Base-by-base conservation (phyloP, 1,139 yeast genomes). In the Saccharomyces hybrid region DNA sequence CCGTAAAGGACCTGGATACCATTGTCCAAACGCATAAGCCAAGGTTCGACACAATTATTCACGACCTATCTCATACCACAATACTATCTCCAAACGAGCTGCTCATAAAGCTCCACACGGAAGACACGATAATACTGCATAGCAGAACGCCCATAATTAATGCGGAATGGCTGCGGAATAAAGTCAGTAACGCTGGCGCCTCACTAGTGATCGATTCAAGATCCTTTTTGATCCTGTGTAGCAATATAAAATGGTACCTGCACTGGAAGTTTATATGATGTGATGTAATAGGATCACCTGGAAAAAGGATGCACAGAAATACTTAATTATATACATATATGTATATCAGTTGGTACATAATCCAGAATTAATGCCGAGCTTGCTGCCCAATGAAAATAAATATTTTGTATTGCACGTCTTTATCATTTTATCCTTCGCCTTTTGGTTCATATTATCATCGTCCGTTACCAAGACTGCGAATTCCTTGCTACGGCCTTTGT, bases 361-460 rank as follows among this genome's bases (percentile, higher is more conserved):
- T 14, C 50, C 50, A 29, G 26, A 34, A 27, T 51, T 41, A 25
- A 38, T 47, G 5, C 53, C 53, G 1, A 51, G 32, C 9, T 51
- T 63, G 34, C 61, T 64, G 53, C 69, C 65, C n/a, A 67, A 54
- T 11, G 71, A 62, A 51, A 69, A 69, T 51, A 69, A 61, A 49
- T 68, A 68, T 47, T 68, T 62, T 6, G 71, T 68, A 48, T 68
- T 16, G 16, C 16, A 16, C 16, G 16, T 16, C 16, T 16, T 16
- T 16, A 16, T 16, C 16, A 16, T 16, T 16, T 16, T 16, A 16
- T 16, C 16, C 2, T 16, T 16, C 16, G 16, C 16, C 16, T 16
- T 16, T 16, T 16, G 16, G 16, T 16, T 16, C 16, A 16, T 16
- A 16, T 16, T 16, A 16, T 16, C 16, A 16, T 16, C 16, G 16